phyloP scores from a whole-genome alignment of 1,139 yeast species.

The Nakaseomyces sp. region DNA sequence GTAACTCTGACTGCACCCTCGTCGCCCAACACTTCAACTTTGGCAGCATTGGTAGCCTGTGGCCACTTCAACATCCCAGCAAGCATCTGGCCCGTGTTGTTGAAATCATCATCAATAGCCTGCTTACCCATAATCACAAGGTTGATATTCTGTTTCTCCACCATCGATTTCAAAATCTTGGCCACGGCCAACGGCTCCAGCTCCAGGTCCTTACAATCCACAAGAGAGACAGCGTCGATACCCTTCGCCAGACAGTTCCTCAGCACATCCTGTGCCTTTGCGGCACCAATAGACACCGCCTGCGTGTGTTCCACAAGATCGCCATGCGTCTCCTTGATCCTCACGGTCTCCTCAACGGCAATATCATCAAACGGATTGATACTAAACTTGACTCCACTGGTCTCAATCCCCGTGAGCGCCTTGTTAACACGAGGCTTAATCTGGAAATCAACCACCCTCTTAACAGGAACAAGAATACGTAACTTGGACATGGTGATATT shows the following conservation, averaged over 20 bases:
- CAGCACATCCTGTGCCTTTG: constrained; percentile 79
- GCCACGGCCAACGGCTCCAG: constrained; percentile 91
- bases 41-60: constrained; percentile 93
- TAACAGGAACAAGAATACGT: constrained; percentile 84
- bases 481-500: constrained; percentile 32
- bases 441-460: constrained; percentile 90
- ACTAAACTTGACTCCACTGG: constrained; percentile 84
- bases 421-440: constrained; percentile 88
- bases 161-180: constrained; percentile 67
- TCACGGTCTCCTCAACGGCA: constrained; percentile 87
- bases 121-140: constrained; percentile 87
- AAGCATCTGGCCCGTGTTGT: constrained; percentile 96
- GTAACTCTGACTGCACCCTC: constrained; percentile 58
- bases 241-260: constrained; percentile 93
- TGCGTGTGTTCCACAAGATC: constrained; percentile 74
- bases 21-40: constrained; percentile 49
- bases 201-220: constrained; percentile 58
- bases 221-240: constrained; percentile 73
- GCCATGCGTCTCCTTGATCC: constrained; percentile 61
- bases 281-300: constrained; percentile 86
- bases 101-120: constrained; percentile 90
- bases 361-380: constrained; percentile 97
- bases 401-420: constrained; percentile 76
- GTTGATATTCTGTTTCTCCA: constrained; percentile 62
- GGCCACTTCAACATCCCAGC: constrained; percentile 96